These are phyloP conservation scores for Capronia epimyces DNA, from an alignment of 2,329 filamentous ascomycete genomes.

Conservation along the genomic window DNA sequence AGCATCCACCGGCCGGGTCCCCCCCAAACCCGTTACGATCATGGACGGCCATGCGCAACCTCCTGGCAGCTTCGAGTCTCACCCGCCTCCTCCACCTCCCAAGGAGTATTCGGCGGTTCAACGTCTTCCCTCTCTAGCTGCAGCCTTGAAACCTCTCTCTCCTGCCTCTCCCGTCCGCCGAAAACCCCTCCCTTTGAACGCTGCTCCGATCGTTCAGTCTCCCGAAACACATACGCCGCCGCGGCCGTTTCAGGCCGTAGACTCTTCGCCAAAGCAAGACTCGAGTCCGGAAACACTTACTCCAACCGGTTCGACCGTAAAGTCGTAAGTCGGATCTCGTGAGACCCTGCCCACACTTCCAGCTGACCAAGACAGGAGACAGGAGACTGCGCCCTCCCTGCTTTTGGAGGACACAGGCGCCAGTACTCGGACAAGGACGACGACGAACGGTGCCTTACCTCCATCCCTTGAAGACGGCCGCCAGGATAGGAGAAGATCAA, in stretches of 20 bases:
- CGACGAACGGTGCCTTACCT: conserved; percentile 11
- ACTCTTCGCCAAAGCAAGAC: background rate
- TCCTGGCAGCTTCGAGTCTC: conserved; percentile 16
- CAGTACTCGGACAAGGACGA: conserved; percentile 2
- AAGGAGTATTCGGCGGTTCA: conserved; percentile 18
- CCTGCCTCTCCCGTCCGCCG: conserved; percentile 42
- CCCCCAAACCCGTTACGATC: background rate
- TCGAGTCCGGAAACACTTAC: conserved; percentile 4
- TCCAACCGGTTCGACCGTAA: background rate
- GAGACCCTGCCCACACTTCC: background rate
- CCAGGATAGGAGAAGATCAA: conserved; percentile 9
- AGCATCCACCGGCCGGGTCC: background rate
- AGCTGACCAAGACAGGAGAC: conserved; percentile 8
- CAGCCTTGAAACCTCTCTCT: conserved; percentile 22
- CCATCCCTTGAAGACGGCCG: conserved; percentile 2
- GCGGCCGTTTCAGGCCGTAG: conserved; percentile 2
- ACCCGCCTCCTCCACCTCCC: conserved; percentile 22
- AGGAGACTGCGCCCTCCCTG: background rate
- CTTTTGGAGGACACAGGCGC: conserved; percentile 1
- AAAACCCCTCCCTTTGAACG: conserved; percentile 51
- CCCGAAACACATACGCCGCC: conserved; percentile 21
- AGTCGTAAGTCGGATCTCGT: conserved; percentile 11
- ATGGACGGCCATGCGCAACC: conserved; percentile 18
- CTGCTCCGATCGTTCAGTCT: conserved; percentile 23
- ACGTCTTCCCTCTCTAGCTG: conserved; percentile 20